Evolutionary conservation across 2,329 filamentous ascomycete genomes (phyloP).

Genomic region (Clonostachys sp.): DNA sequence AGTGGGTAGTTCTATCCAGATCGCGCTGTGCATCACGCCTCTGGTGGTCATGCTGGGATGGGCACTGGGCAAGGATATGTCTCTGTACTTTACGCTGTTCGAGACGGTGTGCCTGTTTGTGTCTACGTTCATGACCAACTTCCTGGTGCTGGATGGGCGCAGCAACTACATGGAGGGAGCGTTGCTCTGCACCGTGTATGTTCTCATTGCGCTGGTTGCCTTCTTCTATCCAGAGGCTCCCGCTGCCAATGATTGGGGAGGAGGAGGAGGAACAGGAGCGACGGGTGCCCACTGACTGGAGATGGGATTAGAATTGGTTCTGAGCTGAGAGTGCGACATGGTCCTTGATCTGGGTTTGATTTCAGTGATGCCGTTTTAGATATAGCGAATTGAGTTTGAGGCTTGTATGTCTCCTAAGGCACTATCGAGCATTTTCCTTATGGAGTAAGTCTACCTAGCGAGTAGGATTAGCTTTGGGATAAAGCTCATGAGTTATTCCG

Average conservation of each 20-base stretch:
- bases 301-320: neutral
- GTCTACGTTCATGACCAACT: slow-evolving; percentile 81
- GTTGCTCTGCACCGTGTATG: slow-evolving; percentile 60
- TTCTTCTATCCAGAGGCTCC: slow-evolving; percentile 58
- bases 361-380: too few relatives aligned
- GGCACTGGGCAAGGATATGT: slow-evolving; percentile 64
- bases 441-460: too few relatives aligned
- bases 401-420: too few relatives aligned
- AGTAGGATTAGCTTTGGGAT: too few relatives aligned
- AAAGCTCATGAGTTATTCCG: too few relatives aligned
- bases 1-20: slow-evolving; percentile 68
- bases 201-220: slow-evolving; percentile 63
- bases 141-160: slow-evolving; percentile 78
- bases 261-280: neutral
- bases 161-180: slow-evolving; percentile 85
- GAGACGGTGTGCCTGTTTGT: slow-evolving; percentile 86
- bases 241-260: slow-evolving; percentile 37
- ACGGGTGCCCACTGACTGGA: neutral
- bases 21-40: slow-evolving; percentile 67
- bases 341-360: neutral
- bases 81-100: slow-evolving; percentile 82
- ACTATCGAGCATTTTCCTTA: too few relatives aligned
- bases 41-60: slow-evolving; percentile 69
- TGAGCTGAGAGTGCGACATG: neutral
- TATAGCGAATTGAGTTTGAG: too few relatives aligned